These are phyloP conservation scores for Leptographium lundbergii DNA, from an alignment of 2,329 filamentous ascomycete species.

Conservation along the genomic window DNA sequence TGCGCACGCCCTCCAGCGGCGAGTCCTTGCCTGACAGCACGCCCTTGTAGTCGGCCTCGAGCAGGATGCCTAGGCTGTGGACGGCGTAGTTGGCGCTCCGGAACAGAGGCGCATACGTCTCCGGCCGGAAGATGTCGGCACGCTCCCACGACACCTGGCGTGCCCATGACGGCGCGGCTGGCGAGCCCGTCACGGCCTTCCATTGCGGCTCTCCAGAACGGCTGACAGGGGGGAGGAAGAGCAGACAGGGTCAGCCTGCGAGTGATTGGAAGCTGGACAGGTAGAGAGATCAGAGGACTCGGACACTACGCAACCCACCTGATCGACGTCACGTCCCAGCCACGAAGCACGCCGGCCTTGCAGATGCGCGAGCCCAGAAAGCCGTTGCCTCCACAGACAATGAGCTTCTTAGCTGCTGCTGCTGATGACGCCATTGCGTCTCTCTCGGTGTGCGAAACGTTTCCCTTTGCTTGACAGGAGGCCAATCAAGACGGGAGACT, in stretches of 20 bases:
- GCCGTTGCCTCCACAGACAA: slow-evolving; percentile 88
- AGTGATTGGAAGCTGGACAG: no score
- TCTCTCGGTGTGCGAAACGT: neutral
- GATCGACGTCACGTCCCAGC: slow-evolving; percentile 87
- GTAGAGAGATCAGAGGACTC: neutral
- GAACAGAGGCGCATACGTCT: slow-evolving; percentile 66
- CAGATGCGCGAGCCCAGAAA: slow-evolving; percentile 86
- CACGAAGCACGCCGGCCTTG: slow-evolving; percentile 70
- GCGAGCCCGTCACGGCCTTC: slow-evolving; percentile 62
- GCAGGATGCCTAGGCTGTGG: slow-evolving; percentile 88
- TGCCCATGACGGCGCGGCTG: slow-evolving; percentile 66
- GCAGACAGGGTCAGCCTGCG: neutral
- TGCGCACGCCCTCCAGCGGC: slow-evolving; percentile 62
- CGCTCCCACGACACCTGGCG: slow-evolving; percentile 74
- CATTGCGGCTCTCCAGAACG: slow-evolving; percentile 84
- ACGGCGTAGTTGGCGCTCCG: slow-evolving; percentile 72
- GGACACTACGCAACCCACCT: slow-evolving; percentile 43
- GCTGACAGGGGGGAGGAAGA: slow-evolving; percentile 31
- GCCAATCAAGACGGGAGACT: neutral
- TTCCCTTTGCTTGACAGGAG: neutral
- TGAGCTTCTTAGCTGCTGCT: slow-evolving; percentile 55
- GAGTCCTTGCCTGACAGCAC: slow-evolving; percentile 75
- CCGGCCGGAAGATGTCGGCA: slow-evolving; percentile 74
- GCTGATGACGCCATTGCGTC: neutral
- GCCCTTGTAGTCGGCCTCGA: slow-evolving; percentile 97